Percentiles rank a stretch among this genome's conserved stretches.
Evolutionary conservation across 768 basidiomycete genomes (phyloP).

Genomic region (Nidula microcarpa): DNA sequence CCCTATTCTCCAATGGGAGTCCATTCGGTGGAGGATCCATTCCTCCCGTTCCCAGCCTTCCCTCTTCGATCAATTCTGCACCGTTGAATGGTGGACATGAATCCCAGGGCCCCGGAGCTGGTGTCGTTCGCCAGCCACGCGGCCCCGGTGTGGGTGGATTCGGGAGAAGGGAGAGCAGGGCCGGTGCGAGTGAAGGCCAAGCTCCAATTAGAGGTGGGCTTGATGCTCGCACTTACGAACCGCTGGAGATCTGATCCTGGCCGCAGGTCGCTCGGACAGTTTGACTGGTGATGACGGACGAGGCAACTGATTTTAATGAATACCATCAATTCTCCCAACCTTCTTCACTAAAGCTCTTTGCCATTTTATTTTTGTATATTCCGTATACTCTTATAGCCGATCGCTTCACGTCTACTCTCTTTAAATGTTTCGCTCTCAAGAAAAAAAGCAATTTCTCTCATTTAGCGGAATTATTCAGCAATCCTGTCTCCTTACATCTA

Average conservation of each 20-base stretch:
- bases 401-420: conserved; percentile 27
- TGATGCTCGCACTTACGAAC: conserved; percentile 84
- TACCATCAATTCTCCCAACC: background rate
- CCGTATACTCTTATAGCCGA: conserved; percentile 23
- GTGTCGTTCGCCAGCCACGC: conserved; percentile 82
- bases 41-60: conserved; percentile 80
- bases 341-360: conserved; percentile 13
- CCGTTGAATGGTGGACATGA: conserved; percentile 43
- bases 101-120: conserved; percentile 25
- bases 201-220: conserved; percentile 61
- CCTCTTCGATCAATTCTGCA: conserved; percentile 47
- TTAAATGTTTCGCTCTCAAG: conserved; percentile 21
- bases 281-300: conserved; percentile 42
- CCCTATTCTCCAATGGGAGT: conserved; percentile 60
- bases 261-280: conserved; percentile 40
- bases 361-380: conserved; percentile 16
- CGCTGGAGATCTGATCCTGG: conserved; percentile 69
- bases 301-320: conserved; percentile 23
- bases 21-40: conserved; percentile 43
- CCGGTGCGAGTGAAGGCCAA: conserved; percentile 38
- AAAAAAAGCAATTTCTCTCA: conserved; percentile 21
- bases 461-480: conserved; percentile 27
- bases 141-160: conserved; percentile 82
- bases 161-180: conserved; percentile 58
- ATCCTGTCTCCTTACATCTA: conserved; percentile 14